A percentile compares a stretch with the other conserved stretches of the same genome.
Conservation (phyloP, 2,329 filamentous ascomycete species). For the Tolypocladium album region DNA sequence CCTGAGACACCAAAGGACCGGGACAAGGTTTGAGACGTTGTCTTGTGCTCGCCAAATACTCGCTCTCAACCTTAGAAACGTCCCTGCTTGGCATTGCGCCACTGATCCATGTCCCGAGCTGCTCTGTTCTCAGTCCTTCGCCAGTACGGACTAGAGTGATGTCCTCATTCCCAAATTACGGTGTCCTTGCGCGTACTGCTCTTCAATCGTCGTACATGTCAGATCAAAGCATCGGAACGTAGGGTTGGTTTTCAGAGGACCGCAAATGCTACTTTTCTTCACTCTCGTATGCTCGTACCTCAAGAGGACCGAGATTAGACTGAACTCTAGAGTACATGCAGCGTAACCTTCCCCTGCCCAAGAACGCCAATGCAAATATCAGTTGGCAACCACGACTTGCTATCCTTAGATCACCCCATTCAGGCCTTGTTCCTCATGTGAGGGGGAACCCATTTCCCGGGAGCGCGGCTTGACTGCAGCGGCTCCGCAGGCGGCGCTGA, state of each 20-base stretch:
- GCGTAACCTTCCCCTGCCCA: constrained; percentile 19
- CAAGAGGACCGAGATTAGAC: constrained; percentile 20
- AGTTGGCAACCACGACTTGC: constrained; percentile 3
- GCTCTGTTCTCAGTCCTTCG: background rate
- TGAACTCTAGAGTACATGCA: constrained; percentile 27
- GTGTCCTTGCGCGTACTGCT: background rate
- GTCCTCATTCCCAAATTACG: background rate
- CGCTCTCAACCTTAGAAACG: background rate
- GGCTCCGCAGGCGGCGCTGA: constrained; percentile 34
- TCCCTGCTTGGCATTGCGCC: background rate
- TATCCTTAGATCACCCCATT: constrained; percentile 4
- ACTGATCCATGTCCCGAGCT: background rate
- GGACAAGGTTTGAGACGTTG: background rate
- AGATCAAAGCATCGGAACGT: background rate
- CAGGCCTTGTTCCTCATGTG: constrained; percentile 24
- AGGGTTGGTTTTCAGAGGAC: background rate
- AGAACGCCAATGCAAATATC: constrained; percentile 26
- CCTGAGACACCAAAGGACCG: background rate
- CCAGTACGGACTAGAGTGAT: no score
- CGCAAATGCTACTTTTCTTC: constrained; percentile 7
- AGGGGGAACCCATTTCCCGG: constrained; percentile 51
- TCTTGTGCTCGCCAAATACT: background rate
- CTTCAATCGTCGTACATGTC: no score
- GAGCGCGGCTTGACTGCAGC: constrained; percentile 39
- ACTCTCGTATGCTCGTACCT: constrained; percentile 19